Evolutionary conservation across 768 basidiomycete species (phyloP).

Genomic region (Tulasnella sp.): DNA sequence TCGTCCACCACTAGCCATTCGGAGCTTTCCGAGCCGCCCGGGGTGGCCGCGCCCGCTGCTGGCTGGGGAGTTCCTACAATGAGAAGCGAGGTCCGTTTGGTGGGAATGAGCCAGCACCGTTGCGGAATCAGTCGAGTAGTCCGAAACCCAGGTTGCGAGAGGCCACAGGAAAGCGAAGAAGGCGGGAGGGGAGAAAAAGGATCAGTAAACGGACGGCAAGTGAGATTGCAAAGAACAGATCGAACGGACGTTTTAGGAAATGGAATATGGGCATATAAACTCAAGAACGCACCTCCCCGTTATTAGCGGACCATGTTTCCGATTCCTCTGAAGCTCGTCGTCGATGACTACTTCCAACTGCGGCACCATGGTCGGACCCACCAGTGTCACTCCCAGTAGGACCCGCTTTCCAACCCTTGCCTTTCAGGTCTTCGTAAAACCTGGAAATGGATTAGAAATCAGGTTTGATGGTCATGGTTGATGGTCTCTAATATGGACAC

Average conservation of each 20-base stretch:
- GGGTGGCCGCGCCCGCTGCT: background rate
- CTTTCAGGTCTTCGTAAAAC: constrained; percentile 80
- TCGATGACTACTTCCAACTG: constrained; percentile 20
- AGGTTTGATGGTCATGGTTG: background rate
- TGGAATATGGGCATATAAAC: background rate
- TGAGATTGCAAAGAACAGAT: background rate
- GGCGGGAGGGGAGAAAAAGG: background rate
- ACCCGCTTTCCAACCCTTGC: constrained; percentile 47
- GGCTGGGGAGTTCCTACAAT: background rate
- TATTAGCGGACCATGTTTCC: constrained; percentile 79
- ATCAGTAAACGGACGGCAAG: background rate
- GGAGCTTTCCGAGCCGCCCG: background rate
- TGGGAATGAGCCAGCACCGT: background rate
- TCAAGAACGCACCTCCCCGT: constrained; percentile 19
- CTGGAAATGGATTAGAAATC: constrained; percentile 23
- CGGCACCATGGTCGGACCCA: constrained; percentile 20
- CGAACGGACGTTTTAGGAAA: background rate
- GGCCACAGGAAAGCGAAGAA: background rate
- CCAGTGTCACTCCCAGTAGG: constrained; percentile 39
- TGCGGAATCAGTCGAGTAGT: background rate
- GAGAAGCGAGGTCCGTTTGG: background rate
- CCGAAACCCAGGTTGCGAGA: background rate
- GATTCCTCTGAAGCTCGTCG: constrained; percentile 46
- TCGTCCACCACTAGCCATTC: background rate
- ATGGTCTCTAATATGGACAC: background rate